Evolutionary conservation across 2,329 filamentous ascomycete species (phyloP), one percentile per base, ranked within the genome.

Genomic region (Fusarium tuaranense): DNA sequence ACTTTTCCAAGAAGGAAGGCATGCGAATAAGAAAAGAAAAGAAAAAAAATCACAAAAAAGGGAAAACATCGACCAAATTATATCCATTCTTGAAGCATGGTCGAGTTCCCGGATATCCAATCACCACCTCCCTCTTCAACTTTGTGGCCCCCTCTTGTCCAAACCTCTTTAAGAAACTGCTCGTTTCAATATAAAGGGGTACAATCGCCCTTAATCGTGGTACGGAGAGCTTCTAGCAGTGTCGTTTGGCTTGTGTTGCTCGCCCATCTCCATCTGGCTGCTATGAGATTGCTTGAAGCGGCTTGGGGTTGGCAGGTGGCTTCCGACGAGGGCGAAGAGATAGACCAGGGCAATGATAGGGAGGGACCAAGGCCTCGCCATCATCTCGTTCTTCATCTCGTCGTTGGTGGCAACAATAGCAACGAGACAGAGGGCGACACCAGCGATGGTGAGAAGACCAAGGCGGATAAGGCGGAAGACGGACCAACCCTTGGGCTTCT

Each of bases 261-360:
- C 48, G 18, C 46, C 46, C 46, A 51, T 51, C 46, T 53, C 48
- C 48, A 53, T 53, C 48, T 32, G 48, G 48, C 18, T 20, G 25
- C 18, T n/a, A 12, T 53, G 48, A n/a, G 48, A 53, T 3, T 18
- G 7, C 48, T 32, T 53, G 10, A n/a, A 12, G 25, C 18, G 16
- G 25, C 7, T 3, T 32, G 25, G 25, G 25, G 5, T 30, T 18
- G 48, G 48, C 48, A 53, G 48, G 48, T 53, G 25, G 48, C 25
- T 53, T 53, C 48, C 48, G 27, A 53, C 7, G 7, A 53, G 48
- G 25, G 48, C 48, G 18, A 53, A 0, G 48, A 53, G 48, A 20
- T 53, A 53, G 27, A 53, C 25, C n/a, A n/a, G 10, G 25, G 48
- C 48, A 12, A 53, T 53, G 27, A 53, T 53, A 18, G 48, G 48